Evolutionary conservation across 805 yeast genomes (phyloP).

Genomic region (Vanderwaltozyma tropicalis): DNA sequence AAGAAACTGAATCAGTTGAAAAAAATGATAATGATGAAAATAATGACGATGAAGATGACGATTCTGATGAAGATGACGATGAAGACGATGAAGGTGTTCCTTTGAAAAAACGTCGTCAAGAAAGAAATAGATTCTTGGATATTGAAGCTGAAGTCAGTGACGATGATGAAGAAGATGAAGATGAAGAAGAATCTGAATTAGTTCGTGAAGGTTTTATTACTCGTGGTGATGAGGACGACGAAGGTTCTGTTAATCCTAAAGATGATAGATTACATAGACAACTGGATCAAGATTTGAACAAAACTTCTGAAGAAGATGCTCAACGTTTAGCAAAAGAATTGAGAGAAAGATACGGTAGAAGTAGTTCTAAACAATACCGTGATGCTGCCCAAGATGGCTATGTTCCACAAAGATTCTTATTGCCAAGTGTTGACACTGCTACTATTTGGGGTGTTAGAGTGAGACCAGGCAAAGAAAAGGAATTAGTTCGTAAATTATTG

Average conservation of each 20-base stretch:
- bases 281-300: conserved; percentile 77
- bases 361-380: conserved; percentile 68
- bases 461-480: conserved; percentile 88
- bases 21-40: not conserved
- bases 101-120: conserved; percentile 36
- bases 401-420: conserved; percentile 83
- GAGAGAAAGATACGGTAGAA: conserved; percentile 85
- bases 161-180: conserved; percentile 87
- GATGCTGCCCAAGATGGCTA: conserved; percentile 66
- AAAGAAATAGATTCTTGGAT: conserved; percentile 83
- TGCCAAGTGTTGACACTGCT: conserved; percentile 95
- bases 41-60: conserved; percentile 36
- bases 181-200: conserved; percentile 84
- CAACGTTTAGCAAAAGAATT: conserved; percentile 86
- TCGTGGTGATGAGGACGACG: conserved; percentile 41
- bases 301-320: conserved; percentile 87
- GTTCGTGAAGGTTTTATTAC: conserved; percentile 75
- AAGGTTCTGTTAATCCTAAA: conserved; percentile 33
- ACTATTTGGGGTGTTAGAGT: conserved; percentile 93
- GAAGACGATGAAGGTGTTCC: conserved; percentile 41
- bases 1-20: not conserved
- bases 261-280: conserved; percentile 86
- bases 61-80: conserved; percentile 51
- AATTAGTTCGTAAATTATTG: conserved; percentile 70
- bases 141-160: conserved; percentile 98